phyloP scores from a whole-genome alignment of 1,139 yeast genomes.

The Candida sanyaensis region DNA sequence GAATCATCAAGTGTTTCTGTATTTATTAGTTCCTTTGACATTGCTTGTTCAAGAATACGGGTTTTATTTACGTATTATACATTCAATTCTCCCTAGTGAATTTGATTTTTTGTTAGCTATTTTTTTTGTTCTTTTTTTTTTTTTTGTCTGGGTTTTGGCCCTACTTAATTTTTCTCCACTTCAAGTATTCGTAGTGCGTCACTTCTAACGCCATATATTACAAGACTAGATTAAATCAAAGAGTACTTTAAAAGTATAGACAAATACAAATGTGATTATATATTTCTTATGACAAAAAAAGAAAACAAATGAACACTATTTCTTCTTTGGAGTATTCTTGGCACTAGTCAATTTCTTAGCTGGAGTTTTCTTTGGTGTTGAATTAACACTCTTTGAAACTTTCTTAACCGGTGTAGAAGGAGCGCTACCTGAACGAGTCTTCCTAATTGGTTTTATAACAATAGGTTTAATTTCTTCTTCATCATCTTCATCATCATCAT shows the following conservation, averaged over 20 bases:
- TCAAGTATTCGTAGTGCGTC: too few species aligned
- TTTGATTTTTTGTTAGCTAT: background rate
- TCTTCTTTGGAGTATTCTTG: conserved; percentile 7
- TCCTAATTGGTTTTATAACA: conserved; percentile 12
- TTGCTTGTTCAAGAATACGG: background rate
- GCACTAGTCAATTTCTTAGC: conserved; percentile 1
- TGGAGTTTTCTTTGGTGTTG: conserved; percentile 6
- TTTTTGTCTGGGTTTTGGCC: background rate
- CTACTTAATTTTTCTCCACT: too few species aligned
- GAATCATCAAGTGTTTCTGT: conserved; percentile 1
- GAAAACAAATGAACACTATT: background rate
- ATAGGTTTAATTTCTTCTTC: conserved; percentile 19
- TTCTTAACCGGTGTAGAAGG: conserved; percentile 5
- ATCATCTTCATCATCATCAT: conserved; percentile 12
- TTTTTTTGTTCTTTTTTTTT: background rate
- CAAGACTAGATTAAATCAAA: background rate
- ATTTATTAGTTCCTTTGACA: conserved; percentile 8
- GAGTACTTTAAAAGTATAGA: background rate
- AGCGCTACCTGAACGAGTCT: conserved; percentile 7
- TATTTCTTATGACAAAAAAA: background rate
- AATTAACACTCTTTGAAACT: background rate
- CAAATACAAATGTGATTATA: background rate
- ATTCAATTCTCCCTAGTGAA: background rate
- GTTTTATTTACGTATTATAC: background rate
- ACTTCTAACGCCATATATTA: background rate